phyloP scores from a whole-genome alignment of 2,329 filamentous ascomycete species.

The Dendryphion nanum region DNA sequence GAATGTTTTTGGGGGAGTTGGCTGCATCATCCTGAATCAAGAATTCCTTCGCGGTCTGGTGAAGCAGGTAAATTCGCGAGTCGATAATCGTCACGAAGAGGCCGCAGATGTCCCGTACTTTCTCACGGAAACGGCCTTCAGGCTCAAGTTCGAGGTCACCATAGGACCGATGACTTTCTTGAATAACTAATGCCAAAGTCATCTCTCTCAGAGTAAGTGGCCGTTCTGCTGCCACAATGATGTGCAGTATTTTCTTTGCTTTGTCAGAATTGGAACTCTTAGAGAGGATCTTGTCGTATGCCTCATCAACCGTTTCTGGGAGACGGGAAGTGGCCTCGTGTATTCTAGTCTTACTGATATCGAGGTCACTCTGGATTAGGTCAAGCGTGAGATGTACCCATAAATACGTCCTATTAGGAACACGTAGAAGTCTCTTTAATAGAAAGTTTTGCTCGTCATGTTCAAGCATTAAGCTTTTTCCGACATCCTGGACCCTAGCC shows the following conservation, averaged over 20 bases:
- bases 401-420: conserved; percentile 27
- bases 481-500: conserved; percentile 11
- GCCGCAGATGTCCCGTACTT: conserved; percentile 15
- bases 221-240: conserved; percentile 21
- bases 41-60: conserved; percentile 31
- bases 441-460: conserved; percentile 4
- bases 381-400: conserved; percentile 25
- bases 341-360: conserved; percentile 10
- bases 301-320: conserved; percentile 21
- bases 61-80: conserved; percentile 21
- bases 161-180: too few species aligned
- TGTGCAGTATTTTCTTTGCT: conserved; percentile 15
- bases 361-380: conserved; percentile 3
- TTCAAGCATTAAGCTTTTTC: conserved; percentile 1
- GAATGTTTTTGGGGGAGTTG: not conserved
- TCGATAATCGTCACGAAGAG: conserved; percentile 24
- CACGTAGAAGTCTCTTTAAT: conserved; percentile 12
- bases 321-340: conserved; percentile 10
- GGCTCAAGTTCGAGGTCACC: conserved; percentile 1
- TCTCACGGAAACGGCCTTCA: conserved; percentile 1
- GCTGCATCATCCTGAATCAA: conserved; percentile 7
- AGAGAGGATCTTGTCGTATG: conserved; percentile 25
- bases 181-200: conserved; percentile 15
- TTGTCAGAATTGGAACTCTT: conserved; percentile 2
- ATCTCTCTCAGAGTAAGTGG: conserved; percentile 25